phyloP scores from a whole-genome alignment of 2,329 filamentous ascomycete genomes.

The Pseudogymnoascus sp. region DNA sequence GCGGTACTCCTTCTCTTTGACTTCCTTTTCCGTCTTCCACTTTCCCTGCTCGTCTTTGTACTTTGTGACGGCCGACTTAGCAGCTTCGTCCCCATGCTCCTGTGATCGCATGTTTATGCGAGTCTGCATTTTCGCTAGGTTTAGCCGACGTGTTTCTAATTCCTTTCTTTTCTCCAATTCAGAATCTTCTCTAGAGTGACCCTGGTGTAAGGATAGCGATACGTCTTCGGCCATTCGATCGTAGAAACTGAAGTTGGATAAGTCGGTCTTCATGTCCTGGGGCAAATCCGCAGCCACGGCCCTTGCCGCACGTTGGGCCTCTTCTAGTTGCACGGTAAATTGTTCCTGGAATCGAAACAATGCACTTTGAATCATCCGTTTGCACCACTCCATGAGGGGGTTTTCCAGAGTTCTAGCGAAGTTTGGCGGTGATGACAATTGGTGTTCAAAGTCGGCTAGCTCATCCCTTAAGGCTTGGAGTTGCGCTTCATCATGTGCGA shows the following conservation, averaged over 20 bases:
- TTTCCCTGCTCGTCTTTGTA: neutral
- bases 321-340: neutral
- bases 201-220: neutral
- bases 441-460: neutral
- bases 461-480: neutral
- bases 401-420: neutral
- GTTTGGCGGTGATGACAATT: neutral
- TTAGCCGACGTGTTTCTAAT: neutral
- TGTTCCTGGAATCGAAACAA: neutral
- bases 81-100: neutral
- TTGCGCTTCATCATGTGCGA: neutral
- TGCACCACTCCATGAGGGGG: neutral
- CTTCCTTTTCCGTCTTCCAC: neutral
- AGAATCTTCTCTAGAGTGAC: neutral
- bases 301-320: neutral
- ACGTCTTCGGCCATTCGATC: neutral
- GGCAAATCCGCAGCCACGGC: neutral
- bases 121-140: too few relatives aligned
- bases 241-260: neutral
- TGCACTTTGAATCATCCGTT: neutral
- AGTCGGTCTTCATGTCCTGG: neutral
- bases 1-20: neutral
- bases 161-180: neutral
- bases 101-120: too few relatives aligned
- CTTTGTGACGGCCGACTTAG: neutral